These are phyloP conservation scores for Amanita pallidorosea DNA, from an alignment of 768 basidiomycete genomes.

Conservation along the genomic window DNA sequence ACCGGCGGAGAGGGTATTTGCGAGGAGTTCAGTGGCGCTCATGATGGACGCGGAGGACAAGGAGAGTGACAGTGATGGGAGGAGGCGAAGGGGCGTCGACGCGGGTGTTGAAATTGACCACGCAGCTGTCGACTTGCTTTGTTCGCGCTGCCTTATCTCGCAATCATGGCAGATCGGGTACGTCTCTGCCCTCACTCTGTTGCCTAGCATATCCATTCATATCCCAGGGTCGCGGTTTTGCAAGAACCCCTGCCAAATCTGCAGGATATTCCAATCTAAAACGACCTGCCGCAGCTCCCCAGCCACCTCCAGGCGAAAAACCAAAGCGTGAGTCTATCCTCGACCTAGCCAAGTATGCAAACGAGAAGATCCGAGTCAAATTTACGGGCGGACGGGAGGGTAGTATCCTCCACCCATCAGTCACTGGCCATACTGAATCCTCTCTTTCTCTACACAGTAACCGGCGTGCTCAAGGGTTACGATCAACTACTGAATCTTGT, in stretches of 20 bases:
- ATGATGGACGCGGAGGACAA: conserved; percentile 36
- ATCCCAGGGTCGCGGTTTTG: conserved; percentile 48
- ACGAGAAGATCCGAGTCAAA: conserved; percentile 88
- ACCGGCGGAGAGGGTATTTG: conserved; percentile 90
- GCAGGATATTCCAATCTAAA: conserved; percentile 23
- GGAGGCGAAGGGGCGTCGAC: conserved; percentile 6
- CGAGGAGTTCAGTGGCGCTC: conserved; percentile 86
- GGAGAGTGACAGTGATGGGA: conserved; percentile 5
- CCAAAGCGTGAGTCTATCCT: conserved; percentile 92
- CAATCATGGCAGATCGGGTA: conserved; percentile 54
- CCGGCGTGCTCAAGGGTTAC: conserved; percentile 87
- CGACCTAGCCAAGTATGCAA: conserved; percentile 89
- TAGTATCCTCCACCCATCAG: conserved; percentile 15
- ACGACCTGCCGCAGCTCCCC: conserved; percentile 35
- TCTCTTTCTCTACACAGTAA: conserved; percentile 41
- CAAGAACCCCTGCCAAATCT: conserved; percentile 30
- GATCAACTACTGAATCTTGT: conserved; percentile 97
- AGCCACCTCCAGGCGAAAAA: conserved; percentile 40
- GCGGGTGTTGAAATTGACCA: conserved; percentile 1
- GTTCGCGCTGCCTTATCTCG: conserved; percentile 4
- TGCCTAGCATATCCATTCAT: conserved; percentile 24
- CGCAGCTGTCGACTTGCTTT: not conserved
- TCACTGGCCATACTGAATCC: conserved; percentile 1
- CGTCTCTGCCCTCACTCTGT: conserved; percentile 15
- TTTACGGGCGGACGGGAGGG: conserved; percentile 98